Base-by-base conservation (phyloP, 441 rosid genomes). In the Erodium moschatum region DNA sequence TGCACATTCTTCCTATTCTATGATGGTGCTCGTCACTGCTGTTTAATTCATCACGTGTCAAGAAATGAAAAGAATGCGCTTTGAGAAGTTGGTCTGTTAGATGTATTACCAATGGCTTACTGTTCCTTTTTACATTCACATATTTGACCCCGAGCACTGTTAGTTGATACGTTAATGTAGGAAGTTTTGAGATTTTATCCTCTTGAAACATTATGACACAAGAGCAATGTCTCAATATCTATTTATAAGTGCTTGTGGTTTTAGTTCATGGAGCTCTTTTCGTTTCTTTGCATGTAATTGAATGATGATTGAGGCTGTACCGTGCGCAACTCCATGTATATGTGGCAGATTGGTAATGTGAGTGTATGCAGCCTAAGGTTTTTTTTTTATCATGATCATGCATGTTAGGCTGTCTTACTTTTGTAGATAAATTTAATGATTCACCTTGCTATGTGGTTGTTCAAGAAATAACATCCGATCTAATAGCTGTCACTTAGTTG, bases 1-100 rank as follows among this genome's bases (percentile, higher is more conserved):
- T 54, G 20, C 61, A 16, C 9, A 54, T 18, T 54, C 61, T 54
- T 54, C 61, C 21, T 16, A 54, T 15, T 15, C 5, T 16, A 16
- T 54, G 61, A 54, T 54, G 61, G 61, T 54, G 61, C 61, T 54
- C 2, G 61, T 54, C 16, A 54, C n/a, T 21, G 61, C 18, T 54
- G 61, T 54, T 54, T 54, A 54, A 54, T 16, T 15, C 20, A 0
- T 54, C 20, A 15, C 9, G 19, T 54, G 21, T 54, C 20, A 54
- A 54, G 61, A 44, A 54, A 54, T 54, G 20, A 6, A 54, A 54
- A 54, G 19, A 5, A 15, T 54, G n/a, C 7, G 5, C 7, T 8
- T 6, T n/a, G 7, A 54, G 61, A 54, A 54, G 61, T 6, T 54
- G 19, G n/a, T 54, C 20, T 16, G 61, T 15, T 7, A 18, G 20